A percentile compares a stretch with the other conserved stretches of the same genome.
Conservation (phyloP, 768 basidiomycete species). For the Tylopilus sp. region DNA sequence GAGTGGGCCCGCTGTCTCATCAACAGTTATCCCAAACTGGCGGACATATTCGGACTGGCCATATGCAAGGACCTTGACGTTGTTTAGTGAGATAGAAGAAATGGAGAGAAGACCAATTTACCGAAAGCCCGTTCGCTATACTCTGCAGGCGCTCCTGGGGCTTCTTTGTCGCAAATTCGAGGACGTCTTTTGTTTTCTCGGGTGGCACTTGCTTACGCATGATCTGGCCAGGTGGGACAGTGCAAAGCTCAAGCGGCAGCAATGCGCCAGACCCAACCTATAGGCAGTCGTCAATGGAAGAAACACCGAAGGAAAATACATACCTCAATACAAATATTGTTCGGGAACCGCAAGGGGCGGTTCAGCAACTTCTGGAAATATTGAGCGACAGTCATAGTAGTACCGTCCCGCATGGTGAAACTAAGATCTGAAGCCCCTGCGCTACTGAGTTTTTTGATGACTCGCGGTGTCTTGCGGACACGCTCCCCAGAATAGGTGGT, state of each 20-base stretch:
- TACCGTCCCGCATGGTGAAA: constrained; percentile 59
- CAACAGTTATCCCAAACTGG: constrained; percentile 68
- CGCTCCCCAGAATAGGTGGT: constrained; percentile 39
- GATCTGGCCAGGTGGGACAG: constrained; percentile 61
- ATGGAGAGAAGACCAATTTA: constrained; percentile 20
- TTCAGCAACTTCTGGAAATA: constrained; percentile 59
- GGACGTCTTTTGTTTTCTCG: constrained; percentile 59
- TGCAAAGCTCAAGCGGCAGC: constrained; percentile 66
- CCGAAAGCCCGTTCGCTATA: constrained; percentile 53
- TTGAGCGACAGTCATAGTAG: constrained; percentile 51
- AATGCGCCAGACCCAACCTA: constrained; percentile 61
- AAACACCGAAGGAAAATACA: constrained; percentile 11
- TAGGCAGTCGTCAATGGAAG: constrained; percentile 23
- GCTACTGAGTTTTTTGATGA: constrained; percentile 56
- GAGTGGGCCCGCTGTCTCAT: constrained; percentile 47
- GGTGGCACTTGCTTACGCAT: constrained; percentile 69
- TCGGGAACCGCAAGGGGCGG: constrained; percentile 53
- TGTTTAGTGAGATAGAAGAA: neutral
- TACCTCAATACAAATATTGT: constrained; percentile 68
- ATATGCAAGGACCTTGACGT: constrained; percentile 54
- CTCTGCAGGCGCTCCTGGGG: constrained; percentile 55
- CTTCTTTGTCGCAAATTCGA: constrained; percentile 64
- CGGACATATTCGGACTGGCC: constrained; percentile 73
- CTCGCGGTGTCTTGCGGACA: constrained; percentile 45
- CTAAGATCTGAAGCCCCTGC: constrained; percentile 50